Conservation (phyloP, 2,329 filamentous ascomycete species). For the Kalaharituber pfeilii region DNA sequence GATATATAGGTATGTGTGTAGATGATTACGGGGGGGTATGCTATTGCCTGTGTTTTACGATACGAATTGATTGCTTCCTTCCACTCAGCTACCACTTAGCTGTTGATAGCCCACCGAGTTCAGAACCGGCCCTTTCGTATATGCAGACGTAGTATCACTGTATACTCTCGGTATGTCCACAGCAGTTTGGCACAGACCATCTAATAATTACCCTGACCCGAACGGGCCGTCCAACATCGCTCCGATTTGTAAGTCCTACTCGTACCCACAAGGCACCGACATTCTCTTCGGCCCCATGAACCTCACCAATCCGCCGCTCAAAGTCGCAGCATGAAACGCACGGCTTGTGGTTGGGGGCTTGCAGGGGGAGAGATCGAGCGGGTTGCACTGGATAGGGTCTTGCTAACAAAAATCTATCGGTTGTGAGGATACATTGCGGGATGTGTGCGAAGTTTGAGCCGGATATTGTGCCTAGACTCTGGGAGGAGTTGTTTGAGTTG, state of each 20-base stretch:
- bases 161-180: too few species aligned
- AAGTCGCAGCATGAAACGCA: slow-evolving; percentile 88
- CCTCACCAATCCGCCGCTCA: slow-evolving; percentile 68
- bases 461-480: slow-evolving; percentile 53
- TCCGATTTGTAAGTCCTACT: slow-evolving; percentile 53
- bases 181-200: slow-evolving; percentile 68
- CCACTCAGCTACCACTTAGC: too few species aligned
- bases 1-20: too few species aligned
- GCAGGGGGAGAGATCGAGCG: slow-evolving; percentile 77
- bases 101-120: too few species aligned
- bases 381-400: slow-evolving; percentile 75
- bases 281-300: slow-evolving; percentile 25
- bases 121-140: too few species aligned
- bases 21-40: too few species aligned
- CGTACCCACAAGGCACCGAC: slow-evolving; percentile 25
- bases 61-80: too few species aligned
- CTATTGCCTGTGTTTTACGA: too few species aligned
- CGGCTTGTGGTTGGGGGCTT: slow-evolving; percentile 71
- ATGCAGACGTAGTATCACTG: too few species aligned
- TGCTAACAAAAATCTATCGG: slow-evolving; percentile 82
- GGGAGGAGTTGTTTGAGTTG: slow-evolving; percentile 66
- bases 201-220: slow-evolving; percentile 54
- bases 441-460: slow-evolving; percentile 59
- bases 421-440: slow-evolving; percentile 87
- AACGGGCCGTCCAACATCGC: slow-evolving; percentile 47